A percentile compares a stretch with the other conserved stretches of the same genome.
Evolutionary conservation across 2,329 filamentous ascomycete species (phyloP).

Genomic region (Aspergillus puulaauensis): DNA sequence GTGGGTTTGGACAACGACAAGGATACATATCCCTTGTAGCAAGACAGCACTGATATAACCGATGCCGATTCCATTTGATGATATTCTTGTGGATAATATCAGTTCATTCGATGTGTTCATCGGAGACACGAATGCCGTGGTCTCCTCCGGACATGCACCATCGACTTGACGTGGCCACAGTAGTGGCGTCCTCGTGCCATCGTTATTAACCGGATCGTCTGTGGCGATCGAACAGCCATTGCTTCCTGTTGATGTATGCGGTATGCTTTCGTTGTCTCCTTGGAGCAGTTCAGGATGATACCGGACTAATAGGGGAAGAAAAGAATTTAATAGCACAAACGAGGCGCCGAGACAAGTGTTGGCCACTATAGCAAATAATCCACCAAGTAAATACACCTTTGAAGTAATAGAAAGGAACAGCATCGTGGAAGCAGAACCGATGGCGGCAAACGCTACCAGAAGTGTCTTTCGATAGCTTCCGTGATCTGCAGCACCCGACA

Average conservation of each 20-base stretch:
- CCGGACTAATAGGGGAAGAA: conserved; percentile 84
- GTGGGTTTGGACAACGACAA: conserved; percentile 69
- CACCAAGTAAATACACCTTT: conserved; percentile 75
- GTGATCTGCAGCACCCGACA: conserved; percentile 94
- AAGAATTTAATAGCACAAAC: conserved; percentile 93
- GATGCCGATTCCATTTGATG: conserved; percentile 87
- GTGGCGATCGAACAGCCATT: conserved; percentile 14
- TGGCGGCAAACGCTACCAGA: conserved; percentile 78
- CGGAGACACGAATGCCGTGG: background rate
- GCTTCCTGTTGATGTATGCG: background rate
- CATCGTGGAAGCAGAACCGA: conserved; percentile 82
- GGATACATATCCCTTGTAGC: conserved; percentile 77
- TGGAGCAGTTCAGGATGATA: conserved; percentile 66
- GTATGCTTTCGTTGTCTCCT: conserved; percentile 10
- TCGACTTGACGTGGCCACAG: conserved; percentile 18
- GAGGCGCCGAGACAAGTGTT: conserved; percentile 95
- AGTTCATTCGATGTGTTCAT: conserved; percentile 63
- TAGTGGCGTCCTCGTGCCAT: conserved; percentile 26
- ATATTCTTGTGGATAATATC: conserved; percentile 83
- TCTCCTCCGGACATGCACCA: conserved; percentile 3
- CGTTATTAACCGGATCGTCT: background rate
- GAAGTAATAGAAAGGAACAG: conserved; percentile 77
- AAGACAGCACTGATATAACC: conserved; percentile 86
- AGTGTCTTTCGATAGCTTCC: conserved; percentile 88
- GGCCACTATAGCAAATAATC: conserved; percentile 80